Base-by-base conservation (phyloP, 169 alveolate genomes). In the Cryptosporidium viatorum region DNA sequence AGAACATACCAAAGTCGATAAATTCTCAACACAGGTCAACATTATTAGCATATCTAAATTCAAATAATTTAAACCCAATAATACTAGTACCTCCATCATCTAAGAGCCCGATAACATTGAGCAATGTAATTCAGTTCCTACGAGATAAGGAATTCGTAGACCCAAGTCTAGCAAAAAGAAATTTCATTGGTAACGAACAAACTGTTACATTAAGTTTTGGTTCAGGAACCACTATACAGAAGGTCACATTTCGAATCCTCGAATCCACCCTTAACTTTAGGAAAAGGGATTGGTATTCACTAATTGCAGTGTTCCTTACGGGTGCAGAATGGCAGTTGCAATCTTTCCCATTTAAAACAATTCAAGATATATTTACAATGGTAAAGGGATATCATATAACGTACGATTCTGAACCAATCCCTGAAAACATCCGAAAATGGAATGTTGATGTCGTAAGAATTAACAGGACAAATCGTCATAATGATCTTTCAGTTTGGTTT, bases 311-410 rank as follows among this genome's bases (percentile, higher is more conserved):
- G 43, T 80, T 80, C 39, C 67, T 80, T 23, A 80, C 89, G 7
- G 89, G 89, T 10, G 89, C 75, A 18, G 89, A 80, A 48, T 80
- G 89, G 89, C 89, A 80, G 41, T 62, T 80, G 43, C 80, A 80
- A 43, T 59, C 89, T 1, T 80, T 80, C 41, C 89, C 89, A 26
- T 80, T 80, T 62, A 80, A 50, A 21, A 59, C 89, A n/a, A 80
- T 80, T 41, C 74, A 69, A 37, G 89, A 80, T 67, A 80, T 80
- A 58, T 80, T 80, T 23, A 62, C 89, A 7, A 80, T 59, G 73
- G 70, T 80, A 5, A 80, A 80, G 45, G 89, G 89, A 3, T 80
- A 80, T 62, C 89, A 80, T 26, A 41, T 80, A n/a, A 80, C 89
- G 5, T 80, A 80, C 21, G 89, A 80, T 45, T 80, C 89, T 10